These are phyloP conservation scores for Diaporthe ampelina DNA, from an alignment of 2,329 filamentous ascomycete genomes.

Conservation along the genomic window DNA sequence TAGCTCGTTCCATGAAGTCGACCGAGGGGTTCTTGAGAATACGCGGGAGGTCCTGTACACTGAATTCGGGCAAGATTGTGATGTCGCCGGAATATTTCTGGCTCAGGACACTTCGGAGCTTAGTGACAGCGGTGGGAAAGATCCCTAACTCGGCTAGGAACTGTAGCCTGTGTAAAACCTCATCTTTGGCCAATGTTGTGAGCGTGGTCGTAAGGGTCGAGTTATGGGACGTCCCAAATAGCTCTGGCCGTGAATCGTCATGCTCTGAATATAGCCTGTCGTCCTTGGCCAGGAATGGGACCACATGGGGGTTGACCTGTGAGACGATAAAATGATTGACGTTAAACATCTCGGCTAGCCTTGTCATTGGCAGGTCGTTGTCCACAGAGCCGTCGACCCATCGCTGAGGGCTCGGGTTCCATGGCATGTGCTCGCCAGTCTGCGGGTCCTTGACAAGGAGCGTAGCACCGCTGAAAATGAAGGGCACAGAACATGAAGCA, in stretches of 20 bases:
- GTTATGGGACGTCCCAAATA: conserved; percentile 57
- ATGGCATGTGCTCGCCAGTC: conserved; percentile 82
- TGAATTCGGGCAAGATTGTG: conserved; percentile 88
- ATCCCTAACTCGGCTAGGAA: conserved; percentile 85
- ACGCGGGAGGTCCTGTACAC: conserved; percentile 78
- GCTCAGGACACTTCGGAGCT: conserved; percentile 83
- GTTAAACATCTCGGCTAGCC: conserved; percentile 95
- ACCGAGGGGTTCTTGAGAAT: conserved; percentile 87
- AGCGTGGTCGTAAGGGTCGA: conserved; percentile 57
- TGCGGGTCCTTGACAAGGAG: conserved; percentile 87
- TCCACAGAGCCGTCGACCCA: conserved; percentile 98
- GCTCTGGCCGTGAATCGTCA: conserved; percentile 44
- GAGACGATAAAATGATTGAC: conserved; percentile 99
- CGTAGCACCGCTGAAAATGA: conserved; percentile 84
- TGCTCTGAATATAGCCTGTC: conserved; percentile 66
- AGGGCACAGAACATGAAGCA: conserved; percentile 93
- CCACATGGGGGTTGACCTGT: conserved; percentile 94
- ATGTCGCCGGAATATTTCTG: conserved; percentile 97
- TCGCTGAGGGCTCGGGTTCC: conserved; percentile 87
- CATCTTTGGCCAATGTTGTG: conserved; percentile 81
- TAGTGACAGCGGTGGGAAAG: conserved; percentile 83
- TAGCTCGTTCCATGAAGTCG: conserved; percentile 87
- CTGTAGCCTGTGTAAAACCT: conserved; percentile 84
- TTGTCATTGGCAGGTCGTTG: conserved; percentile 91
- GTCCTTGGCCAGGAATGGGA: conserved; percentile 85